phyloP scores from a whole-genome alignment of 2,329 filamentous ascomycete genomes.

The Biscogniauxia sp. region DNA sequence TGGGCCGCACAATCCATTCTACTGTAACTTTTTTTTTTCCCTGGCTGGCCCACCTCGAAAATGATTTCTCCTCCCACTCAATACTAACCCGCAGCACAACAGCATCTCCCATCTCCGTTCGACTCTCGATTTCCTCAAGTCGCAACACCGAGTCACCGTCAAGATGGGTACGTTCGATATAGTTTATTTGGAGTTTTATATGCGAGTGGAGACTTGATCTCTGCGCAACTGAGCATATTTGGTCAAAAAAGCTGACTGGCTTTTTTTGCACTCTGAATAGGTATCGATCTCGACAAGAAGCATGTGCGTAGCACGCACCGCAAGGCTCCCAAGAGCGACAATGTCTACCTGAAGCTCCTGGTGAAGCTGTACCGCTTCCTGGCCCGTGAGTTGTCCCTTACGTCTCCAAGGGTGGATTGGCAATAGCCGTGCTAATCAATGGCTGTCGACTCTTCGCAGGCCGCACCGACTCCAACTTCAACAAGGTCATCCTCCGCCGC shows the following conservation, averaged over 20 bases:
- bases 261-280: slow-evolving; percentile 50
- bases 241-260: slow-evolving; percentile 61
- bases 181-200: slow-evolving; percentile 39
- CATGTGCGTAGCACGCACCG: slow-evolving; percentile 75
- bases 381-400: slow-evolving; percentile 64
- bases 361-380: slow-evolving; percentile 99
- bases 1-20: slow-evolving; percentile 27
- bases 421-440: neutral
- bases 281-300: slow-evolving; percentile 71
- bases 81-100: slow-evolving; percentile 38
- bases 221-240: slow-evolving; percentile 57
- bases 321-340: slow-evolving; percentile 96
- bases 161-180: slow-evolving; percentile 59
- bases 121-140: slow-evolving; percentile 31
- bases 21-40: slow-evolving; percentile 17
- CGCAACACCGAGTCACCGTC: slow-evolving; percentile 41
- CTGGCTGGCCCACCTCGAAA: slow-evolving; percentile 5
- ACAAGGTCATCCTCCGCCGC: slow-evolving; percentile 96
- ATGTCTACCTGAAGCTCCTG: slow-evolving; percentile 94
- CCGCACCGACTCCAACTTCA: slow-evolving; percentile 96
- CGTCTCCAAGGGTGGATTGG: neutral
- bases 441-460: slow-evolving; percentile 48
- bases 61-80: slow-evolving; percentile 18
- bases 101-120: slow-evolving; percentile 33
- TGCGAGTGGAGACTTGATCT: slow-evolving; percentile 34